A percentile compares a stretch with the other conserved stretches of the same genome.
These are phyloP conservation scores for Nakazawaea wickerhamii DNA, from an alignment of 805 yeast genomes.

Conservation along the genomic window DNA sequence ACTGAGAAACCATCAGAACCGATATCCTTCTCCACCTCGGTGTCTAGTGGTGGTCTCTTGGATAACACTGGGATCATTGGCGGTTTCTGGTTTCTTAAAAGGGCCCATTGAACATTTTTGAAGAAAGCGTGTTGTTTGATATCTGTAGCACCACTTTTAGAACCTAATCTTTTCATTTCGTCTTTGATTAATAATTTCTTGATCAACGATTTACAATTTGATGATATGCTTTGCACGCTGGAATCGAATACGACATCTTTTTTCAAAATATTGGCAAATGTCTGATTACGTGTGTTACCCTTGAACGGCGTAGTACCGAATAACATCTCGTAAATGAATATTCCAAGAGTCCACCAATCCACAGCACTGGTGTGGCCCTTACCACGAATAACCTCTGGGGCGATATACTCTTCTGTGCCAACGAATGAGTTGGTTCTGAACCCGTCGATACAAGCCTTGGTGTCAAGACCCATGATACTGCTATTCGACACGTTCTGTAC, in stretches of 20 bases:
- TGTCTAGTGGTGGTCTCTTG: constrained; percentile 9
- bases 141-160: constrained; percentile 92
- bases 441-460: constrained; percentile 92
- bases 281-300: constrained; percentile 81
- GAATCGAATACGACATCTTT: constrained; percentile 80
- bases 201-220: constrained; percentile 73
- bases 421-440: constrained; percentile 97
- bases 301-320: constrained; percentile 96
- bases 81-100: constrained; percentile 85
- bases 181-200: constrained; percentile 82
- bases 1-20: constrained; percentile 12
- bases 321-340: constrained; percentile 87
- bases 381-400: constrained; percentile 96
- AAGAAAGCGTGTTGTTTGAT: constrained; percentile 88
- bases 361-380: constrained; percentile 97
- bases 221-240: constrained; percentile 45
- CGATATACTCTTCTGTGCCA: constrained; percentile 97
- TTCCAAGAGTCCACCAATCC: constrained; percentile 99
- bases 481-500: constrained; percentile 29
- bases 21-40: constrained; percentile 15
- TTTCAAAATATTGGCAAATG: constrained; percentile 83
- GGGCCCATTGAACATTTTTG: constrained; percentile 92
- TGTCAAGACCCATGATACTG: constrained; percentile 66
- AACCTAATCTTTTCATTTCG: constrained; percentile 83
- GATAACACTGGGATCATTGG: constrained; percentile 87